A percentile compares a stretch with the other conserved stretches of the same genome.
Evolutionary conservation across 1,284 basidiomycete genomes (phyloP).

Genomic region (Marasmius tenuissimus): DNA sequence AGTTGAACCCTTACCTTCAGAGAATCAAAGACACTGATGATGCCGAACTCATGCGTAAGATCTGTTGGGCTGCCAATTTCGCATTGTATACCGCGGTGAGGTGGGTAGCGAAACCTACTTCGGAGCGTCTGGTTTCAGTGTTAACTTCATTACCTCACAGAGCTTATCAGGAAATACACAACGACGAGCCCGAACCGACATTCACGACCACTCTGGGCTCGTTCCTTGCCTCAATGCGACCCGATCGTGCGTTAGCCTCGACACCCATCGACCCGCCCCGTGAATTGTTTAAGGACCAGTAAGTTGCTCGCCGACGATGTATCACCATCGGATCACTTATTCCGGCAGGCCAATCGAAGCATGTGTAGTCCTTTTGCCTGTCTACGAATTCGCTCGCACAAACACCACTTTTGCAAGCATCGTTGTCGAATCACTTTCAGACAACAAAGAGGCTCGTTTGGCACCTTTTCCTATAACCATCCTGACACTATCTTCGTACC

Average conservation of each 20-base stretch:
- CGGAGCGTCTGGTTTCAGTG: not conserved
- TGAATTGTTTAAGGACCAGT: slow-evolving; percentile 62
- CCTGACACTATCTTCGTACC: slow-evolving; percentile 58
- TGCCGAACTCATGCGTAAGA: slow-evolving; percentile 49
- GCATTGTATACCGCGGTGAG: slow-evolving; percentile 49
- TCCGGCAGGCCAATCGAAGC: slow-evolving; percentile 57
- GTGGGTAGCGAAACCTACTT: slow-evolving; percentile 32
- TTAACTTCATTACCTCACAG: slow-evolving; percentile 27
- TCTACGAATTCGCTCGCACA: slow-evolving; percentile 56
- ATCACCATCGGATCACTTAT: not conserved
- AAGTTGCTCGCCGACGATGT: slow-evolving; percentile 17
- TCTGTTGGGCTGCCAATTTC: slow-evolving; percentile 56
- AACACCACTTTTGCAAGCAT: slow-evolving; percentile 48
- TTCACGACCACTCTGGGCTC: slow-evolving; percentile 49
- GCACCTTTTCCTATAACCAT: slow-evolving; percentile 44
- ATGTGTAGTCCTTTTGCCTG: slow-evolving; percentile 52
- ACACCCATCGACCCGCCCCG: slow-evolving; percentile 44
- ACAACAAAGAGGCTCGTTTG: slow-evolving; percentile 18
- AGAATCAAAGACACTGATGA: slow-evolving; percentile 48
- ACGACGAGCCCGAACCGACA: slow-evolving; percentile 49
- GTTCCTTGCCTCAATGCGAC: slow-evolving; percentile 49
- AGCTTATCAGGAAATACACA: slow-evolving; percentile 53
- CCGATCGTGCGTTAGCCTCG: slow-evolving; percentile 50
- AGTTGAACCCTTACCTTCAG: slow-evolving; percentile 61
- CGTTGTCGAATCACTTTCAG: slow-evolving; percentile 36